Percentiles rank a stretch among this genome's conserved stretches.
These are phyloP conservation scores for Rehmannia glutinosa DNA, from an alignment of 257 asterid species.

Conservation along the genomic window DNA sequence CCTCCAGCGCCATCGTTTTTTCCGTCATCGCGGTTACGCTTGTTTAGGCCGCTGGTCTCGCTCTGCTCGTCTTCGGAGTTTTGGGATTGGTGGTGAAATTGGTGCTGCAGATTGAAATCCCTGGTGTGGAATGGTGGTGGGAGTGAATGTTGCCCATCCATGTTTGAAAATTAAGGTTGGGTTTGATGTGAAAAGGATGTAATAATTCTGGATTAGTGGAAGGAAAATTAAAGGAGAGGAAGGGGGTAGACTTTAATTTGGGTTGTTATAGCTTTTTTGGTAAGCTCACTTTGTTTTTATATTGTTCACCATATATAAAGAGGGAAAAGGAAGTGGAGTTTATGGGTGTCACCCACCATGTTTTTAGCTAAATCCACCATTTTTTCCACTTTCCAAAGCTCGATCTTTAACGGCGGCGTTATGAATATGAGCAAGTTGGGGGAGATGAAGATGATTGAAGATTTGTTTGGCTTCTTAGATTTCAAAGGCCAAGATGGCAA, in stretches of 20 bases:
- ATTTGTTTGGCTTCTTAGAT: slow-evolving; percentile 20
- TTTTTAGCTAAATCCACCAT: slow-evolving; percentile 15
- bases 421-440: no score
- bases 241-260: no score
- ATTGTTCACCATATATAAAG: no score
- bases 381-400: slow-evolving; percentile 14
- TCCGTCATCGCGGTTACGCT: slow-evolving; percentile 38
- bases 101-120: slow-evolving; percentile 70
- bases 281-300: no score
- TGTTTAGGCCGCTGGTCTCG: slow-evolving; percentile 50
- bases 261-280: no score
- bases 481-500: slow-evolving; percentile 13
- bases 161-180: no score
- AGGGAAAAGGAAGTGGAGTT: no score
- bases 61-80: slow-evolving; percentile 67
- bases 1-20: slow-evolving; percentile 31
- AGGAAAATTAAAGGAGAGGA: no score
- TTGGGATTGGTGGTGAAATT: slow-evolving; percentile 38
- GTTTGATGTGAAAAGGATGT: no score
- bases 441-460: no score
- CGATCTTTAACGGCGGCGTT: slow-evolving; percentile 14
- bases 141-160: slow-evolving; percentile 49
- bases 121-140: slow-evolving; percentile 81
- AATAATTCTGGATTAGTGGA: no score
- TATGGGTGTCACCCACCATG: slow-evolving; percentile 44